Base-by-base conservation (phyloP, 2,329 filamentous ascomycete species). In the Pseudogymnoascus verrucosus region DNA sequence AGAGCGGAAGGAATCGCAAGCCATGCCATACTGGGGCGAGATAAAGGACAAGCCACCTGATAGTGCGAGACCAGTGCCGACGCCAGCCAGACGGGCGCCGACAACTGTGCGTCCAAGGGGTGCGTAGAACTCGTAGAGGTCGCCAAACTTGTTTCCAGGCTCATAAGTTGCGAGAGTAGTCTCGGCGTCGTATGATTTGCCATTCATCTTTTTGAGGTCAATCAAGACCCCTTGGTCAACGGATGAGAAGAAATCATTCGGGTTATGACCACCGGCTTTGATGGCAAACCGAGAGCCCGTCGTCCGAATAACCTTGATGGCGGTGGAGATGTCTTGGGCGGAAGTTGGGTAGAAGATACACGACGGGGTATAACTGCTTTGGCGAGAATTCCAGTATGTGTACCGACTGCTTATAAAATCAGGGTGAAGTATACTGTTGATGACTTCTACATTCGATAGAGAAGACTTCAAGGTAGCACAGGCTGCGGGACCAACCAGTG, bases 1-100 rank as follows among this genome's bases (percentile, higher is more conserved):
- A 81, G 64, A 78, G 21, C 77, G 64, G 12, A 84, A 73, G 21
- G 75, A 79, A 69, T 82, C 81, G 62, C 77, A 78, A 28, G 76
- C 80, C 72, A 79, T 82, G 10, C 83, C 83, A 65, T 74, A 68
- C 2, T 71, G 71, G 5, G 72, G 69, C 10, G 76, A 72, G 67
- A 77, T 74, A 68, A 73, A 78, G 3, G 76, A 76, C 21, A 78
- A 68, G 5, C 78, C 78, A 61, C 77, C 51, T 12, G 26, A 31
- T 19, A 57, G 51, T 34, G 51, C 51, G 3, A 57, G 51, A 12
- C 51, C 51, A 34, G n/a, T 7, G 12, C 51, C 51, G 7, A 57
- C 51, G n/a, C 28, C 51, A 14, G 51, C 51, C 51, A 57, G 12
- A 57, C 51, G 51, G 34, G 51, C 51, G 28, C 51, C 51, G 5